Conservation (phyloP, 768 basidiomycete genomes). For the Mrakia gelida region DNA sequence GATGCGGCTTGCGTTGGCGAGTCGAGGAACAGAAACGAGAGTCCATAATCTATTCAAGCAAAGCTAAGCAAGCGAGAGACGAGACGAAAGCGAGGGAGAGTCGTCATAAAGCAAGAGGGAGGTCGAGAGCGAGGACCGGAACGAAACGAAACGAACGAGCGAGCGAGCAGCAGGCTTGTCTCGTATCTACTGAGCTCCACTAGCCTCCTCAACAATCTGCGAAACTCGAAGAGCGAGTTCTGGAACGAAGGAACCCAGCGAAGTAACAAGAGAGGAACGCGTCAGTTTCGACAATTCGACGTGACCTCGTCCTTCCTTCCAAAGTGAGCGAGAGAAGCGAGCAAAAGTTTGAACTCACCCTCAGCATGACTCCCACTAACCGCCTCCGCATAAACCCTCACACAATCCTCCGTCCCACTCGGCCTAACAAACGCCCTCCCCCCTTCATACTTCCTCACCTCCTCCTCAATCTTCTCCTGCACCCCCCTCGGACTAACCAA, state of each 20-base stretch:
- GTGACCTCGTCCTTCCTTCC: neutral
- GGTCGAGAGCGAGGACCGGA: neutral
- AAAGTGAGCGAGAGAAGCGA: too few species aligned
- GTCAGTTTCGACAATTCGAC: too few species aligned
- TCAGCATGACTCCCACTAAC: slow-evolving; percentile 67
- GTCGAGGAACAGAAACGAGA: too few species aligned
- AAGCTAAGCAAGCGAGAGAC: neutral
- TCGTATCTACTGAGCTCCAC: neutral
- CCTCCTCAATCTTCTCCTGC: slow-evolving; percentile 75
- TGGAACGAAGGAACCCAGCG: neutral
- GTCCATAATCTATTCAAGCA: neutral
- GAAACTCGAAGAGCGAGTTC: slow-evolving; percentile 26
- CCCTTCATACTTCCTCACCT: slow-evolving; percentile 68
- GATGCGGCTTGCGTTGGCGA: too few species aligned
- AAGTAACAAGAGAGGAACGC: too few species aligned
- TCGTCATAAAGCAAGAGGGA: neutral
- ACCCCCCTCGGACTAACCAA: slow-evolving; percentile 73
- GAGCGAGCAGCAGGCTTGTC: neutral
- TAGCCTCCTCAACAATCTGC: slow-evolving; percentile 25
- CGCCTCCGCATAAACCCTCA: slow-evolving; percentile 95
- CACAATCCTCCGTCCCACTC: slow-evolving; percentile 96
- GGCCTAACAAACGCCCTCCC: slow-evolving; percentile 93
- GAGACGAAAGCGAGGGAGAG: neutral
- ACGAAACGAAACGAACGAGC: neutral
- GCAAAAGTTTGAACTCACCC: slow-evolving; percentile 51